phyloP scores from a whole-genome alignment of 1,139 yeast species.

The Debaryomyces coudertii region DNA sequence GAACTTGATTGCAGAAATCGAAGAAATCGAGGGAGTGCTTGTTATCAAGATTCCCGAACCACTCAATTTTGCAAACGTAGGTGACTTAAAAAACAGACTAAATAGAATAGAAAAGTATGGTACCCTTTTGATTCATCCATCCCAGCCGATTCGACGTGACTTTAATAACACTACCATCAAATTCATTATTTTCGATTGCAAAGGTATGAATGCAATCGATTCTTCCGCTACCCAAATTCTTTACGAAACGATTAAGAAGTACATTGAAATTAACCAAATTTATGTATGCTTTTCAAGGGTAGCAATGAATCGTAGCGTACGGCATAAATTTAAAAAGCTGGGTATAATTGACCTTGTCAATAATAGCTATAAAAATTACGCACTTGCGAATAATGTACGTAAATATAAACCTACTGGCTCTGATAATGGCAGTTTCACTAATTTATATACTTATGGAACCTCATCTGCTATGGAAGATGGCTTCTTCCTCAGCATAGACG shows the following conservation, averaged over 20 bases:
- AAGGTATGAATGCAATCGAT: slow-evolving; percentile 38
- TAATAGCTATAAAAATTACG: slow-evolving; percentile 18
- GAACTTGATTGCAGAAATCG: slow-evolving; percentile 31
- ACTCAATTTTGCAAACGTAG: slow-evolving; percentile 33
- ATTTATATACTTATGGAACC: slow-evolving; percentile 7
- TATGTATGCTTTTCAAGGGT: slow-evolving; percentile 32
- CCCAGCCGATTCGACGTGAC: slow-evolving; percentile 33
- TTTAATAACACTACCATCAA: slow-evolving; percentile 25
- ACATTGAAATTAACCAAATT: slow-evolving; percentile 24
- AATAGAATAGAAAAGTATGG: slow-evolving; percentile 33
- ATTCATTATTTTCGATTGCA: slow-evolving; percentile 35
- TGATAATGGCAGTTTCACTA: slow-evolving; percentile 3
- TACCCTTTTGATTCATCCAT: slow-evolving; percentile 31
- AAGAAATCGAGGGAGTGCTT: slow-evolving; percentile 35
- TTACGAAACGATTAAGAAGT: slow-evolving; percentile 29
- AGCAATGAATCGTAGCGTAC: slow-evolving; percentile 23
- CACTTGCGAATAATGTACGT: not conserved
- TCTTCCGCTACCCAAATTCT: slow-evolving; percentile 37
- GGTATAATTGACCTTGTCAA: slow-evolving; percentile 32
- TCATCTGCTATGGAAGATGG: slow-evolving; percentile 35
- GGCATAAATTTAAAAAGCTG: slow-evolving; percentile 25
- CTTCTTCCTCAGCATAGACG: slow-evolving; percentile 37
- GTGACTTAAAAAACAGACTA: slow-evolving; percentile 29
- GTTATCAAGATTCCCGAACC: slow-evolving; percentile 37
- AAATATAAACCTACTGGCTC: not conserved